Evolutionary conservation across 352 stramenopile species (phyloP), one percentile per base, ranked within the genome.

Genomic region (Pythium volutum): DNA sequence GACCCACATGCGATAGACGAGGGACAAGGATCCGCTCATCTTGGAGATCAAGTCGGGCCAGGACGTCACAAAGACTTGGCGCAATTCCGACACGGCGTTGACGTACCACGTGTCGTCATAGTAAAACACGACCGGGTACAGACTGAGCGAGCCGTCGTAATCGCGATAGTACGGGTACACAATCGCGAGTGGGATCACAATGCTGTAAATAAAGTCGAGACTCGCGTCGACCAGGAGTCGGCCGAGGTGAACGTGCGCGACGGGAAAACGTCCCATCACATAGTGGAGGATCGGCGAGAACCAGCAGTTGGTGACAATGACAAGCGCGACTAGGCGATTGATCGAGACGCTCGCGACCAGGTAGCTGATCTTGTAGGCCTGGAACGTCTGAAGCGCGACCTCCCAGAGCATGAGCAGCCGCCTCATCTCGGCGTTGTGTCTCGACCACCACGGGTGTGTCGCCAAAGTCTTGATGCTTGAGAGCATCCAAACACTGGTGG

Each of bases 281-380:
- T 29, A 56, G 26, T 75, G 53, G 9, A 70, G 27, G 2, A 69
- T 6, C 3, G 64, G 64, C 3, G 64, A 48, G 43, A 59, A 64
- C 68, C 63, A 71, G 64, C 68, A 75, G 20, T 72, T 66, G 33
- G 47, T 25, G 10, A 75, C 36, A 22, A 72, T 20, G 4, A 64
- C 52, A 0, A 31, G 9, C 4, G 33, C 20, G 38, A 65, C 50
- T 22, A 62, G 36, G 1, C 57, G 59, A 23, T 75, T 75, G 50
- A 75, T 63, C 45, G 34, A 59, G 3, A 29, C 14, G 2, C 39
- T 62, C 6, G 46, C 41, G 14, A 75, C 48, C n/a, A n/a, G n/a
- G n/a, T n/a, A n/a, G n/a, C n/a, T n/a, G n/a, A n/a, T n/a, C n/a
- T n/a, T n/a, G n/a, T n/a, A n/a, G n/a, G n/a, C n/a, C n/a, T n/a